Conservation (phyloP, 2,329 filamentous ascomycete species). For the Botryosphaeria dothidea region DNA sequence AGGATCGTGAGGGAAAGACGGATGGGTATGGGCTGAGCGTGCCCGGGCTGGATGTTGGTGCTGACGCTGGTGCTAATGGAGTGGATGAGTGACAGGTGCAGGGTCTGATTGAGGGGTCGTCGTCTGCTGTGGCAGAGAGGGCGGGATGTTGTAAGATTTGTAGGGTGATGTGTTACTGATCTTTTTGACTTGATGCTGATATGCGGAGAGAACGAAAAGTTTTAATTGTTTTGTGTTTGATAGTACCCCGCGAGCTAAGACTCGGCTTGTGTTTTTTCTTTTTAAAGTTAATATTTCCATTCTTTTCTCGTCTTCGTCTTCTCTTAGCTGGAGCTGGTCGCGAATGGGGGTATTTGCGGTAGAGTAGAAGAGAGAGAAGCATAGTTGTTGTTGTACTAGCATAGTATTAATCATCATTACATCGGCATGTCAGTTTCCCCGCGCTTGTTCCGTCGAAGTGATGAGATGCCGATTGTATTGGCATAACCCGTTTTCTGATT, state of each 20-base stretch:
- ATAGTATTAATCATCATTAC: too few species aligned
- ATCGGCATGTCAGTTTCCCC: too few species aligned
- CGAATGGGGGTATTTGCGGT: not conserved
- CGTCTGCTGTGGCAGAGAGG: too few species aligned
- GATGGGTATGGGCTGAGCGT: slow-evolving; percentile 54
- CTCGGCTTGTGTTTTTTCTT: not conserved
- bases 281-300: too few species aligned
- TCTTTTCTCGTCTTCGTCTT: too few species aligned
- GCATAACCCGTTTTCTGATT: too few species aligned
- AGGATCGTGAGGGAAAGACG: slow-evolving; percentile 46
- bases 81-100: not conserved
- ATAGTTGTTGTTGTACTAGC: not conserved
- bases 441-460: too few species aligned
- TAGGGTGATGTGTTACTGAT: not conserved
- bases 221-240: too few species aligned
- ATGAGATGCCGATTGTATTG: too few species aligned
- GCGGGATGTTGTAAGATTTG: not conserved
- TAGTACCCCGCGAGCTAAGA: too few species aligned
- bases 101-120: not conserved
- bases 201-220: too few species aligned
- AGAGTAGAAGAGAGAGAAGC: not conserved
- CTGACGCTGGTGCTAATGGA: not conserved
- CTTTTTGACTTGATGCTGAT: too few species aligned
- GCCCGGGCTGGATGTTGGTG: slow-evolving; percentile 40
- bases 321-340: not conserved